phyloP scores from a whole-genome alignment of 139 green algal genomes.

The Micractinium sp. region DNA sequence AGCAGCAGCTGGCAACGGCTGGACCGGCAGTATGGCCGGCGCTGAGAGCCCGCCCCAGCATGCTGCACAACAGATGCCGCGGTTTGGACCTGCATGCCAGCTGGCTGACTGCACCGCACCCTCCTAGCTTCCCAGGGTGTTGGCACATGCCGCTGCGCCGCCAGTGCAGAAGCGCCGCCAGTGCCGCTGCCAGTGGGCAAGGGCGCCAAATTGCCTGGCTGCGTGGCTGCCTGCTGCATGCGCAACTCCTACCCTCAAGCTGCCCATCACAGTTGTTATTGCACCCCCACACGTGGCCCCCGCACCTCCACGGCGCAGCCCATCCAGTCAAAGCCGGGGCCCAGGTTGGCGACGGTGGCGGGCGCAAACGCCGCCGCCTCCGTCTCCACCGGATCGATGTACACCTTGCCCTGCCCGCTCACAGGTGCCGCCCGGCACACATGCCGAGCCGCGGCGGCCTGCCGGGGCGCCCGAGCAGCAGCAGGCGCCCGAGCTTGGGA shows the following conservation, averaged over 20 bases:
- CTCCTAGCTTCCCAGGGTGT: not conserved
- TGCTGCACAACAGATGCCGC: not conserved
- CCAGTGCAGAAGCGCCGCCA: no score
- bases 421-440: constrained; percentile 6
- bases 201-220: not conserved
- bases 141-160: no score
- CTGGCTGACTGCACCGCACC: not conserved
- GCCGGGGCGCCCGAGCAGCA: not conserved
- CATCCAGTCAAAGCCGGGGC: constrained; percentile 97
- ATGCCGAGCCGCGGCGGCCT: not conserved
- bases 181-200: not conserved
- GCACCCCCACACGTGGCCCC: not conserved
- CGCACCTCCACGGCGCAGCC: constrained; percentile 93
- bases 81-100: no score
- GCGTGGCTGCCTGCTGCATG: not conserved
- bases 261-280: not conserved
- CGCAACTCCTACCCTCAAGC: not conserved
- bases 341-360: constrained; percentile 96
- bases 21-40: not conserved
- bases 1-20: not conserved
- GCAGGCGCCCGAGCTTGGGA: not conserved
- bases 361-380: constrained; percentile 84
- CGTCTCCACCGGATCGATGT: constrained; percentile 39
- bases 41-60: no score
- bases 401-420: constrained; percentile 28